A percentile compares a stretch with the other conserved stretches of the same genome.
These are phyloP conservation scores for Chaetomium fimeti DNA, from an alignment of 495 filamentous ascomycete genomes.

Conservation along the genomic window DNA sequence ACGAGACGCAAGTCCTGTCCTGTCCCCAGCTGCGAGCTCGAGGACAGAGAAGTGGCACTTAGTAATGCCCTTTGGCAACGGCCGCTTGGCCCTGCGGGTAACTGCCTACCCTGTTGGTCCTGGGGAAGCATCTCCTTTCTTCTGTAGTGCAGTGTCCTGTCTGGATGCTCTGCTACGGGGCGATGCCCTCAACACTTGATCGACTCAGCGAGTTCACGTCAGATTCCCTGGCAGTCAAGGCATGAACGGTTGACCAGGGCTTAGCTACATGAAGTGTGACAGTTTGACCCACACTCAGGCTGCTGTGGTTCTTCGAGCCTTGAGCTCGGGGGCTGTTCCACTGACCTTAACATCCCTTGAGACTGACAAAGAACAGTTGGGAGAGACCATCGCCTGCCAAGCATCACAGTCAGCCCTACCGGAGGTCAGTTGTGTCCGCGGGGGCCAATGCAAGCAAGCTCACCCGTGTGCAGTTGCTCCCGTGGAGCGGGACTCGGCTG, in stretches of 20 bases:
- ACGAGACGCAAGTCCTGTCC: neutral
- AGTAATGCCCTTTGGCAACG: neutral
- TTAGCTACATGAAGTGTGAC: neutral
- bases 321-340: neutral
- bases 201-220: neutral
- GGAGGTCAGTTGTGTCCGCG: neutral
- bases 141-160: neutral
- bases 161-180: neutral
- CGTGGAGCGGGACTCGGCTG: conserved; percentile 7
- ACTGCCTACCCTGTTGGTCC: neutral
- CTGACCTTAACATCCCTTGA: neutral
- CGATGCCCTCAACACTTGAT: neutral
- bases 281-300: neutral
- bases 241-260: neutral
- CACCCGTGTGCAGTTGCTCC: conserved; percentile 4
- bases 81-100: too few species aligned
- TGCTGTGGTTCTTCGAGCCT: neutral
- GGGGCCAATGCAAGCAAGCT: conserved; percentile 6
- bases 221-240: neutral
- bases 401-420: conserved; percentile 7
- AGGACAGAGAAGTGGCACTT: neutral
- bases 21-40: neutral
- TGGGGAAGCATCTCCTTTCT: neutral
- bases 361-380: neutral
- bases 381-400: neutral